A percentile compares a stretch with the other conserved stretches of the same genome.
Conservation (phyloP, 2,329 filamentous ascomycete species). For the Exserohilum turcica region DNA sequence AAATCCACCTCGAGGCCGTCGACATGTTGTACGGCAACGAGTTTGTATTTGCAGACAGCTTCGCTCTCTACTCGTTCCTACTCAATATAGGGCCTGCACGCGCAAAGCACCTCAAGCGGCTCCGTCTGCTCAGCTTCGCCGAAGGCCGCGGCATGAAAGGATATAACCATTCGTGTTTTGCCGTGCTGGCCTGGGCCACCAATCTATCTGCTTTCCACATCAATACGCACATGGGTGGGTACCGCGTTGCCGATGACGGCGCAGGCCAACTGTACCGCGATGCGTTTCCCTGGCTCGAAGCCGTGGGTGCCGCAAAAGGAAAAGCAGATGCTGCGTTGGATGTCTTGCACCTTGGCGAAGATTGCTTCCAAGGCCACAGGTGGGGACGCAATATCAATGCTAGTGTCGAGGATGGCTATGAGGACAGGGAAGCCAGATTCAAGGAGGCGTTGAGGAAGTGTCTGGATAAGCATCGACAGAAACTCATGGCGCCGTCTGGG, state of each 20-base stretch:
- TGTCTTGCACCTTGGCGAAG: conserved; percentile 19
- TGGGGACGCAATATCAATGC: no score
- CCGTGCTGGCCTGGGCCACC: conserved; percentile 33
- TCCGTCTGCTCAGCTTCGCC: conserved; percentile 36
- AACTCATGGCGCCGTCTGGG: conserved; percentile 11
- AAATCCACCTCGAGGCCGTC: conserved; percentile 34
- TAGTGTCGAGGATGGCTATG: neutral
- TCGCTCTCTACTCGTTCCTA: conserved; percentile 41
- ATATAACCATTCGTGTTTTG: conserved; percentile 44
- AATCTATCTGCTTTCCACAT: conserved; percentile 37
- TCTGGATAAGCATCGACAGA: conserved; percentile 25
- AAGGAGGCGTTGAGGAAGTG: conserved; percentile 23
- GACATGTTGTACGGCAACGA: conserved; percentile 39
- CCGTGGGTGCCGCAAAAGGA: conserved; percentile 33
- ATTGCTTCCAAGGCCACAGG: neutral
- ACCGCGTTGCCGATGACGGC: conserved; percentile 4
- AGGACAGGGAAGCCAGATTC: conserved; percentile 19
- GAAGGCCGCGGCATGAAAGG: conserved; percentile 31
- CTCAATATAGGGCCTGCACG: conserved; percentile 36
- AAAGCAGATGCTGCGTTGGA: conserved; percentile 39
- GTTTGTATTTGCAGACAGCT: conserved; percentile 33
- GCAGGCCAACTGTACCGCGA: conserved; percentile 45
- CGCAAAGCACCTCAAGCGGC: conserved; percentile 27
- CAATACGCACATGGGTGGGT: conserved; percentile 17
- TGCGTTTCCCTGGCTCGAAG: conserved; percentile 46